A percentile compares a stretch with the other conserved stretches of the same genome.
Conservation (phyloP, 2,329 filamentous ascomycete genomes). For the Niveomyces coronatus region DNA sequence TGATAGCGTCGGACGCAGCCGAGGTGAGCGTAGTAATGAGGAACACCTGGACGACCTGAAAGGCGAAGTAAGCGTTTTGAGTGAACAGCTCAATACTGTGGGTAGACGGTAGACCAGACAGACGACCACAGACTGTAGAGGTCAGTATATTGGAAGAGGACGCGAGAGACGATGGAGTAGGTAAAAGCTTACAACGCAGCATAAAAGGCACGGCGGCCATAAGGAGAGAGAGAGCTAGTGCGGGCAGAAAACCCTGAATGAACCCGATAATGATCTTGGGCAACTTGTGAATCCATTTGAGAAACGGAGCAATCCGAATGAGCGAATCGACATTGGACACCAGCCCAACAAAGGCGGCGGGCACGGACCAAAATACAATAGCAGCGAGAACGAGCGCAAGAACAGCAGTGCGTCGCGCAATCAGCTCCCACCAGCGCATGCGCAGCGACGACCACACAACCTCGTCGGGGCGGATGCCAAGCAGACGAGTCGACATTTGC, state of each 20-base stretch:
- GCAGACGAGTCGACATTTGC: constrained; percentile 77
- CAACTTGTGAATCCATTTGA: constrained; percentile 3
- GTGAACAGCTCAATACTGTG: constrained; percentile 71
- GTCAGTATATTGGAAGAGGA: constrained; percentile 13
- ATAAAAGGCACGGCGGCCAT: constrained; percentile 81
- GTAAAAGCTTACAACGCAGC: constrained; percentile 61
- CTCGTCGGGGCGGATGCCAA: constrained; percentile 72
- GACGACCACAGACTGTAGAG: constrained; percentile 8
- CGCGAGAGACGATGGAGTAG: too few relatives aligned
- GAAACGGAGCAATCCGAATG: constrained; percentile 44
- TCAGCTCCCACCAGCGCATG: constrained; percentile 77
- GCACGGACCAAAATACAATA: constrained; percentile 78
- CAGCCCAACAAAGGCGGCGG: constrained; percentile 68
- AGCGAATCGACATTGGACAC: constrained; percentile 77
- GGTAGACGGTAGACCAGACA: constrained; percentile 8
- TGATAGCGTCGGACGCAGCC: constrained; percentile 59
- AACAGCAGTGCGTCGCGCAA: constrained; percentile 60
- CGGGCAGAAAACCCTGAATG: constrained; percentile 75
- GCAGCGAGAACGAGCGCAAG: constrained; percentile 63
- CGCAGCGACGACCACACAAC: constrained; percentile 80
- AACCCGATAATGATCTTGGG: constrained; percentile 25
- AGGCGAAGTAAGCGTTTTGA: constrained; percentile 85
- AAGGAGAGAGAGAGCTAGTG: constrained; percentile 66
- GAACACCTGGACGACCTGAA: constrained; percentile 91
- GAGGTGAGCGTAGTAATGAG: constrained; percentile 75